Conservation (phyloP, 2,329 filamentous ascomycete genomes). For the Metarhizium rileyi region DNA sequence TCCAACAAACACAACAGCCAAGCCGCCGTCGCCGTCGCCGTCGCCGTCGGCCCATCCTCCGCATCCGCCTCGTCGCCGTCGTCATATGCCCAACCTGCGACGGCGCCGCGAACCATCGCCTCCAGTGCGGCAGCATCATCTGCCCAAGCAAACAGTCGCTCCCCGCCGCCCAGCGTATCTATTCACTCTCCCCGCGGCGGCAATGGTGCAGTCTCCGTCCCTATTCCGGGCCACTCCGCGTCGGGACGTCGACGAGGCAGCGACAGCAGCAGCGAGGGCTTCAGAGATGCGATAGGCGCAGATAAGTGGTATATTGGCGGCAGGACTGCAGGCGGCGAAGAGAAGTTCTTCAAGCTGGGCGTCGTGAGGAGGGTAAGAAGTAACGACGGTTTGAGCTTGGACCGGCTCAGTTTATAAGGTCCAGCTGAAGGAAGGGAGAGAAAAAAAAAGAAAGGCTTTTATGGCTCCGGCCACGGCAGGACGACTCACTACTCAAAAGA, state of each 20-base stretch:
- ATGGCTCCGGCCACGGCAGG: neutral
- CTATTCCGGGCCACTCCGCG: constrained; percentile 31
- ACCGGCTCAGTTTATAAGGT: constrained; percentile 61
- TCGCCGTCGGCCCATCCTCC: constrained; percentile 14
- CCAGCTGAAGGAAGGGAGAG: neutral
- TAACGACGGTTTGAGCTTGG: constrained; percentile 64
- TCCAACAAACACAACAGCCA: constrained; percentile 24
- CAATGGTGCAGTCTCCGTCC: constrained; percentile 12
- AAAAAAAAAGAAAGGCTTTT: constrained; percentile 3
- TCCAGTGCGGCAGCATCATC: constrained; percentile 15
- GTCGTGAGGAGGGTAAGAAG: constrained; percentile 65
- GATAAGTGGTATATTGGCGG: constrained; percentile 81
- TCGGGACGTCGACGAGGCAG: constrained; percentile 50
- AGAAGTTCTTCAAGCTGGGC: constrained; percentile 71
- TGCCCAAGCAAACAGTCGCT: constrained; percentile 15
- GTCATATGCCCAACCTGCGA: constrained; percentile 13
- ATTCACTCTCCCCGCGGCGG: constrained; percentile 19
- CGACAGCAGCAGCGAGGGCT: constrained; percentile 67
- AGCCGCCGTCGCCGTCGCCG: constrained; percentile 19
- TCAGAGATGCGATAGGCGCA: constrained; percentile 59
- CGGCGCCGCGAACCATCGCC: constrained; percentile 14
- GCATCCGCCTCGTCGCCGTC: constrained; percentile 17
- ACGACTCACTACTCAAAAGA: neutral
- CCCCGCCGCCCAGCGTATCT: constrained; percentile 18
- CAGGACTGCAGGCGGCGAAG: constrained; percentile 65